Base-by-base conservation (phyloP, 2,329 filamentous ascomycete genomes). In the Fusarium beomiforme region DNA sequence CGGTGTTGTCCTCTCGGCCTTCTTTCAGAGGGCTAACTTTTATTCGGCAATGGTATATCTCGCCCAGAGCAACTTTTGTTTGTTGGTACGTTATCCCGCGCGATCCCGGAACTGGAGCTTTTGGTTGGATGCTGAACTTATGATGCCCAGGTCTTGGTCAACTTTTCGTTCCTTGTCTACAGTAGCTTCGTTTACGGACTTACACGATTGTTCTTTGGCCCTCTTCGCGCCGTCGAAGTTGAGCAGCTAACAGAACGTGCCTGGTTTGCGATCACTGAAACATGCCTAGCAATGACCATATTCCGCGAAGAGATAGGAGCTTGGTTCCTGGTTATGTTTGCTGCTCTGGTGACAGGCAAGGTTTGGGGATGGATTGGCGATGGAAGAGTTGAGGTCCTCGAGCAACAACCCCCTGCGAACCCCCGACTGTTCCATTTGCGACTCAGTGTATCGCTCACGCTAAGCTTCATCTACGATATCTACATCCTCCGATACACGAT, bases 361-460 rank as follows among this genome's bases (percentile, higher is more conserved):
- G 92, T 99, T 50, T 99, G 97, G 95, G 93, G 94, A 59, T 99
- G 97, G 96, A 97, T 99, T 73, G 94, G 93, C 56, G 95, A 98
- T 79, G 95, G 95, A 26, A 89, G 97, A 57, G 94, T 99, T 59
- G 97, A 99, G 79, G 89, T 96, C 46, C 86, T 98, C 56, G 96
- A 99, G 82, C 96, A 99, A 81, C 95, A 98, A 81, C 95, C 95
- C 6, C 95, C 95, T 1, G 88, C 91, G 41, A 97, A 97, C 77
- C 95, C 95, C 6, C 88, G 91, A 34, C 84, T 98, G 19, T 98
- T 98, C 84, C 96, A 99, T 79, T 85, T 90, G 19, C 90, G 96
- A 49, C 86, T 99, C 23, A 91, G 91, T 69, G 83, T 92, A 53
- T 98, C 95, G 44, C 86, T 99, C 49, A 77, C 92, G 3, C 81